Percentiles rank a stretch among this genome's conserved stretches.
These are phyloP conservation scores for Ceratocystis cubensis DNA, from an alignment of 2,329 filamentous ascomycete genomes.

Conservation along the genomic window DNA sequence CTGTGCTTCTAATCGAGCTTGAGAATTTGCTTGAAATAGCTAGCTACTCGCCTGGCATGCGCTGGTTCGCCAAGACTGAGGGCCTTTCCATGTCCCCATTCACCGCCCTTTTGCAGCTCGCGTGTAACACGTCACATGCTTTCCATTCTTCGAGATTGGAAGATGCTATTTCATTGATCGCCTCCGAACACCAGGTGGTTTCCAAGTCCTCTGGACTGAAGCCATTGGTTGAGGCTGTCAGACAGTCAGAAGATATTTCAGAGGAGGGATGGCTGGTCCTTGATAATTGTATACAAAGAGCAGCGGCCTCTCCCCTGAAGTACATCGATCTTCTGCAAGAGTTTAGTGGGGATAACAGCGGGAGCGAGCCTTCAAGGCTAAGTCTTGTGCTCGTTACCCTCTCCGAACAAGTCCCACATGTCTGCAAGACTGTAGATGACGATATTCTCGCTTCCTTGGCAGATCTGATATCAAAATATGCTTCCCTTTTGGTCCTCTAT, in stretches of 20 bases:
- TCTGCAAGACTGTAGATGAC: slow-evolving; percentile 39
- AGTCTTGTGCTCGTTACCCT: slow-evolving; percentile 59
- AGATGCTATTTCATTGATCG: slow-evolving; percentile 15
- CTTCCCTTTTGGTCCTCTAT: slow-evolving; percentile 41
- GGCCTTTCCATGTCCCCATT: slow-evolving; percentile 55
- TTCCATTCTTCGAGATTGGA: slow-evolving; percentile 19
- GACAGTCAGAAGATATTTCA: slow-evolving; percentile 23
- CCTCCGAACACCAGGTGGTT: slow-evolving; percentile 18
- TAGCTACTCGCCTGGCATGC: slow-evolving; percentile 67
- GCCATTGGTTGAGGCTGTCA: slow-evolving; percentile 18
- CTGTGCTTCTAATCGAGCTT: slow-evolving; percentile 57
- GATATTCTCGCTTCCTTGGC: slow-evolving; percentile 37
- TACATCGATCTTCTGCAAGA: slow-evolving; percentile 62
- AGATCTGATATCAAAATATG: slow-evolving; percentile 44
- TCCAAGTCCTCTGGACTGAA: slow-evolving; percentile 16
- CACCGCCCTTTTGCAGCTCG: slow-evolving; percentile 49
- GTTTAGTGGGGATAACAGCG: slow-evolving; percentile 26
- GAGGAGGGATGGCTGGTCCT: slow-evolving; percentile 55
- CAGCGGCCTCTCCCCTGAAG: slow-evolving; percentile 64
- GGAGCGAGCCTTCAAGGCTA: slow-evolving; percentile 22
- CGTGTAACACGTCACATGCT: slow-evolving; percentile 24
- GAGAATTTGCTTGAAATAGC: slow-evolving; percentile 73
- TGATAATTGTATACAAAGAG: slow-evolving; percentile 70
- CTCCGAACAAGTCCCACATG: slow-evolving; percentile 66
- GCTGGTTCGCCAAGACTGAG: slow-evolving; percentile 73